Base-by-base conservation (phyloP, 1,139 yeast genomes). In the Kodamaea suecica region DNA sequence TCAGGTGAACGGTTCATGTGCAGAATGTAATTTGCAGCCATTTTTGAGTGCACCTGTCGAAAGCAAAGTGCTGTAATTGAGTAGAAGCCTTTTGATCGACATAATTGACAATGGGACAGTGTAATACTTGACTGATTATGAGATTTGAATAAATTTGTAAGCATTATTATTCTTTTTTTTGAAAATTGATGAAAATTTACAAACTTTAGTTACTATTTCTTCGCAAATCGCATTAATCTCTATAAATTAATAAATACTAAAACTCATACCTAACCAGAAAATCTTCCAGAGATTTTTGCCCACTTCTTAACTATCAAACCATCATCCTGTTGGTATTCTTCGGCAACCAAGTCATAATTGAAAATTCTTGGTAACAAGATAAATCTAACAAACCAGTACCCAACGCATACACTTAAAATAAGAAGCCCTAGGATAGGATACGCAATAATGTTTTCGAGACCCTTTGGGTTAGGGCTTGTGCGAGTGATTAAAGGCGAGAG, bases 221-320 rank as follows among this genome's bases (percentile, higher is more conserved):
- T n/a, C n/a, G n/a, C n/a, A n/a, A n/a, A n/a, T n/a, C n/a, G n/a
- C n/a, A n/a, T n/a, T n/a, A n/a, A n/a, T 23, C 13, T 30, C 33
- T 21, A 31, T 25, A 17, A 20, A 20, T 20, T 8, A 8, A 7
- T 20, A 20, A n/a, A n/a, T n/a, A n/a, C n/a, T n/a, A 20, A 8
- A 20, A 20, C 9, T 20, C 10, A 20, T 8, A 16, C 17, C 29
- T 19, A 27, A 11, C 35, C 27, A 10, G 33, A 17, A n/a, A 25
- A 30, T 23, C 33, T 34, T 7, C 37, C 32, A n/a, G 20, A 28
- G 17, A 49, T 35, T 42, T 66, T 72, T 2, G 53, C 52, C 86
- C 86, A 80, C 38, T 60, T 55, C 44, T 75, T 77, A 5, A 78
- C 63, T 2, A 60, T 60, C 32, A 80, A 54, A 0, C 86, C 86